Percentiles rank a stretch among this genome's conserved stretches.
These are phyloP conservation scores for Trypanosoma platydactyli DNA, from an alignment of 208 protist genomes.

Conservation along the genomic window DNA sequence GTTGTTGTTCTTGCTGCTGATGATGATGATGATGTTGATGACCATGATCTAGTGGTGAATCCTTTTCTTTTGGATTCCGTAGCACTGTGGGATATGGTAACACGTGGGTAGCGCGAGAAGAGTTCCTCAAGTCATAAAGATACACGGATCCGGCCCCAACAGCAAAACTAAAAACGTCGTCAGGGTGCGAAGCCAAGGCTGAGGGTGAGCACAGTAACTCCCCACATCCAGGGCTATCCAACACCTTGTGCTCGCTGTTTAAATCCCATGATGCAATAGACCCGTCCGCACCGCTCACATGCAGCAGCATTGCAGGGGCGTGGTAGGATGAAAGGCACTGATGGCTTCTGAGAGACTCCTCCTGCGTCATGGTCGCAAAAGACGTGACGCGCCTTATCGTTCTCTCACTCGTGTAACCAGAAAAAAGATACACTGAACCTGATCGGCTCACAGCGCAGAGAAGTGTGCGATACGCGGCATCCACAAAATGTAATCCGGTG, in stretches of 20 bases:
- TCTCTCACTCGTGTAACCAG: conserved; percentile 37
- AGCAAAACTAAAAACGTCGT: conserved; percentile 39
- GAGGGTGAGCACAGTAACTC: conserved; percentile 19
- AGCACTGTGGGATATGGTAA: conserved; percentile 17
- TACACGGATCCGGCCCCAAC: conserved; percentile 54
- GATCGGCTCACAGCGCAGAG: conserved; percentile 73
- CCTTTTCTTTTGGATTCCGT: neutral
- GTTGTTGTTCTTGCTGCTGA: no score
- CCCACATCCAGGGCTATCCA: conserved; percentile 18
- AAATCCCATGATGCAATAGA: conserved; percentile 61
- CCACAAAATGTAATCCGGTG: conserved; percentile 67
- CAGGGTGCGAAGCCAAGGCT: conserved; percentile 39
- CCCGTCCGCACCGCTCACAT: conserved; percentile 46
- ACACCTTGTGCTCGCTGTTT: conserved; percentile 29
- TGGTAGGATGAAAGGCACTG: conserved; percentile 78
- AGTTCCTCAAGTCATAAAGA: conserved; percentile 45
- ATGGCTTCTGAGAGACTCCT: conserved; percentile 33
- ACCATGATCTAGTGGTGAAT: no score
- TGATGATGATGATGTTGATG: no score
- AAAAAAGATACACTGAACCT: conserved; percentile 67
- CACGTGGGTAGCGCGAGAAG: conserved; percentile 20
- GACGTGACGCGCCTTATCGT: conserved; percentile 53
- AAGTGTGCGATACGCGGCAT: conserved; percentile 57
- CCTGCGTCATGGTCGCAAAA: conserved; percentile 58
- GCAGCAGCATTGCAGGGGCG: conserved; percentile 44